A percentile compares a stretch with the other conserved stretches of the same genome.
phyloP scores from a whole-genome alignment of 306 rosid species.

The Malus domestica region DNA sequence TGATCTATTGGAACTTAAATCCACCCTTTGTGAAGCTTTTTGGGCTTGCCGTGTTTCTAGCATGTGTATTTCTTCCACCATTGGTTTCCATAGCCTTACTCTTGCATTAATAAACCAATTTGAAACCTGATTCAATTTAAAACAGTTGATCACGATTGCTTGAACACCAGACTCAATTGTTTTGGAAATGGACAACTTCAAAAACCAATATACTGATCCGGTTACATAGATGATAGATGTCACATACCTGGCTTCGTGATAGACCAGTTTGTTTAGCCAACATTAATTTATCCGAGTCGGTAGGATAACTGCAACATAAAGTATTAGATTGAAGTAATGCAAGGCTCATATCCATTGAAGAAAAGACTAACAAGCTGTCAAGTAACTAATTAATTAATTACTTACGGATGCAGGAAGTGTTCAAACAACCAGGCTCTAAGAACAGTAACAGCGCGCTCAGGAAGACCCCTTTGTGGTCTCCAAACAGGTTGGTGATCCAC shows the following conservation, averaged over 20 bases:
- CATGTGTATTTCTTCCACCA: conserved; percentile 90
- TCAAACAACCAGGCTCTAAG: conserved; percentile 87
- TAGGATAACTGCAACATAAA: conserved; percentile 57
- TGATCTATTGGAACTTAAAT: conserved; percentile 19
- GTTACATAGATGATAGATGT: neutral
- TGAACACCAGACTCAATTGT: neutral
- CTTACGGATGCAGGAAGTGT: conserved; percentile 93
- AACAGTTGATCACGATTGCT: neutral
- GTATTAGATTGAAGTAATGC: neutral
- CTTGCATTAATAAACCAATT: conserved; percentile 97
- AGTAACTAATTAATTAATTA: neutral
- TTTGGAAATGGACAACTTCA: neutral
- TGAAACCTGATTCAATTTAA: conserved; percentile 44
- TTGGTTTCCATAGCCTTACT: conserved; percentile 93
- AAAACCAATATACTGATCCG: neutral
- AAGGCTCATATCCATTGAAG: neutral
- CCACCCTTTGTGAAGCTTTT: conserved; percentile 39
- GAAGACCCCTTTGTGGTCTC: conserved; percentile 93
- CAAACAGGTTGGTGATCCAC: conserved; percentile 73
- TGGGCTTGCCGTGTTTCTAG: conserved; percentile 66
- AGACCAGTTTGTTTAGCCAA: conserved; percentile 91
- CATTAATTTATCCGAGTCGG: conserved; percentile 77
- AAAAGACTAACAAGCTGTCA: neutral
- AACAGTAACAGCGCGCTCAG: conserved; percentile 72
- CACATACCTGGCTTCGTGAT: conserved; percentile 76